Conservation (phyloP, 2,329 filamentous ascomycete species). For the Fusarium subtropicale region DNA sequence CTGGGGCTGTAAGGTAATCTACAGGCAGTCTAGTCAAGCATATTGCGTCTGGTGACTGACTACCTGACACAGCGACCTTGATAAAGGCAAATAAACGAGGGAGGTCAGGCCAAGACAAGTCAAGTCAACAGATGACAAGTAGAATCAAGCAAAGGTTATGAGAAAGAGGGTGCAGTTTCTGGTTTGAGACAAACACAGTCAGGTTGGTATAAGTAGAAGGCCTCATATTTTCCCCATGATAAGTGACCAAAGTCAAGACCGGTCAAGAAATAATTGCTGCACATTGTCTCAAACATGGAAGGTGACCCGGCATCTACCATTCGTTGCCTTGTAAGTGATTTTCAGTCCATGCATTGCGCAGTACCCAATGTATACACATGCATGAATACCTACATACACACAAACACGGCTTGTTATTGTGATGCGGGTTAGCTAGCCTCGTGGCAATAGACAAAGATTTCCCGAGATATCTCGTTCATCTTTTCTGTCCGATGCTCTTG, state of each 20-base stretch:
- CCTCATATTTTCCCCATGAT: conserved; percentile 24
- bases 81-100: neutral
- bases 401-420: neutral
- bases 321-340: neutral
- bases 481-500: neutral
- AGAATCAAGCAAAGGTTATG: neutral
- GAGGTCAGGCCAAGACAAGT: neutral
- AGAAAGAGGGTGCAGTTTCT: neutral
- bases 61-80: neutral
- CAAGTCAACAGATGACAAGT: conserved; percentile 1
- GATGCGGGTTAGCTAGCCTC: conserved; percentile 12
- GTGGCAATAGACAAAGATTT: conserved; percentile 16
- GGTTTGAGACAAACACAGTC: conserved; percentile 26
- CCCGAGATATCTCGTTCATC: neutral
- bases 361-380: neutral
- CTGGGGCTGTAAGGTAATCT: neutral
- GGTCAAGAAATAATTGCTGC: conserved; percentile 20
- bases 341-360: neutral
- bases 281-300: conserved; percentile 5
- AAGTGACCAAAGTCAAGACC: conserved; percentile 21
- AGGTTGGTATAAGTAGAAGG: conserved; percentile 25
- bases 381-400: neutral
- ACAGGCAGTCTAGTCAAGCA: neutral
- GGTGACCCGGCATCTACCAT: neutral
- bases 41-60: conserved; percentile 18